Conservation (phyloP, 2,329 filamentous ascomycete species). For the Colletotrichum truncatum region DNA sequence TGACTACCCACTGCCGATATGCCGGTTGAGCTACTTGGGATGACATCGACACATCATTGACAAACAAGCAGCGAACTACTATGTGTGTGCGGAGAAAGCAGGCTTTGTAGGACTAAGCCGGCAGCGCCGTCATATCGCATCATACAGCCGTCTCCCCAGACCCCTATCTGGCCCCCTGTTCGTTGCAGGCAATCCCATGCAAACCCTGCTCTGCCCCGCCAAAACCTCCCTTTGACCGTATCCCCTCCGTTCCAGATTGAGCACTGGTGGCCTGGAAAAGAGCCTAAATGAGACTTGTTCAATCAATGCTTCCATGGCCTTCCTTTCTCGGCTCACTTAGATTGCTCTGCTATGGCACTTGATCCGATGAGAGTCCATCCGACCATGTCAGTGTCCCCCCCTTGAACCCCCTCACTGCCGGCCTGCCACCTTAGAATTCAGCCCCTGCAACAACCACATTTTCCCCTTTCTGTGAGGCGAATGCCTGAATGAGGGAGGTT, state of each 20-base stretch:
- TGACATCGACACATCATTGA: not conserved
- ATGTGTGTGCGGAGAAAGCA: not conserved
- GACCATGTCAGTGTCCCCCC: not conserved
- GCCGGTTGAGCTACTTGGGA: conserved; percentile 12
- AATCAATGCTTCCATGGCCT: not conserved
- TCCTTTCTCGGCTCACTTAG: conserved; percentile 2
- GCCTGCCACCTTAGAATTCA: not conserved
- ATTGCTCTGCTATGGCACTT: not conserved
- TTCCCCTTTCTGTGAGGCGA: not conserved
- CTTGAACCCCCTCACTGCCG: conserved; percentile 10
- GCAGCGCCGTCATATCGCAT: not conserved
- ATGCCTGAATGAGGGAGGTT: not conserved
- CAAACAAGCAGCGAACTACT: not conserved
- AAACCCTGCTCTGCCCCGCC: not conserved
- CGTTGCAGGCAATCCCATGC: not conserved
- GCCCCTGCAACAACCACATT: conserved; percentile 8
- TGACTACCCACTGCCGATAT: not conserved
- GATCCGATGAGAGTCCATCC: not conserved
- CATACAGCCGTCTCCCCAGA: not conserved
- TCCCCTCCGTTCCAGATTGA: conserved; percentile 29
- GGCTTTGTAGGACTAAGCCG: not conserved
- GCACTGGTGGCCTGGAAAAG: conserved; percentile 8
- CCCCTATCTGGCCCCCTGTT: not conserved
- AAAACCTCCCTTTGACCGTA: conserved; percentile 21
- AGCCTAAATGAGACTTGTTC: conserved; percentile 24